Conservation (phyloP, 1,284 basidiomycete genomes). For the Bjerkandera adusta region DNA sequence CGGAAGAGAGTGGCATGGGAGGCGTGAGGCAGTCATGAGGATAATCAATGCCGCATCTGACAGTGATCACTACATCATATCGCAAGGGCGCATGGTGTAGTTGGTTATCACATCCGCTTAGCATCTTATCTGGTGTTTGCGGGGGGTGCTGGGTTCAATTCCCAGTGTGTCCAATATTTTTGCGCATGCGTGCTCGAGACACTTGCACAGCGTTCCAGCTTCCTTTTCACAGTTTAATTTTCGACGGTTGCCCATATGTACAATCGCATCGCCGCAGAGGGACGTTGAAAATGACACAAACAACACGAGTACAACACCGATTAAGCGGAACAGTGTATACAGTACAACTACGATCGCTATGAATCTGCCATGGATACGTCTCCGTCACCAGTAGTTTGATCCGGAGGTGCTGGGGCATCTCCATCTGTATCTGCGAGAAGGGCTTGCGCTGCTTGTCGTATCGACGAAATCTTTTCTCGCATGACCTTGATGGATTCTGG, state of each 20-base stretch:
- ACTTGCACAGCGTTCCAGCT: no score
- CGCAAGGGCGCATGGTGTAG: conserved; percentile 45
- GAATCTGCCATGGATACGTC: conserved; percentile 40
- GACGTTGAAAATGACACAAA: no score
- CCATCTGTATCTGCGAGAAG: conserved; percentile 38
- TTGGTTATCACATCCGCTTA: conserved; percentile 50
- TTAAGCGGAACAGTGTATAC: no score
- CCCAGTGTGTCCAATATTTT: conserved; percentile 28
- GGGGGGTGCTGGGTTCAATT: conserved; percentile 35
- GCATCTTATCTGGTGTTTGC: conserved; percentile 31
- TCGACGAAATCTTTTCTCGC: conserved; percentile 71
- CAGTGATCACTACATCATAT: no score
- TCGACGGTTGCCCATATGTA: no score
- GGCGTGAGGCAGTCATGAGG: no score
- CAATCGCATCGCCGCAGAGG: no score
- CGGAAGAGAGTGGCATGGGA: no score
- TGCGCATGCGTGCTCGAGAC: background rate
- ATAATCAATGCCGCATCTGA: no score
- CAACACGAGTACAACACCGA: background rate
- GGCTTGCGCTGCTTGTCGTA: conserved; percentile 58
- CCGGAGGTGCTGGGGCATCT: background rate
- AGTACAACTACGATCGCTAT: background rate
- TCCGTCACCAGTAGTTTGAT: conserved; percentile 24
- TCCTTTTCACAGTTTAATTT: no score
- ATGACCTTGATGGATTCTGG: conserved; percentile 84